Percentiles rank a stretch among this genome's conserved stretches.
phyloP scores from a whole-genome alignment of 1,284 basidiomycete species.

The Volvariella surrecta region DNA sequence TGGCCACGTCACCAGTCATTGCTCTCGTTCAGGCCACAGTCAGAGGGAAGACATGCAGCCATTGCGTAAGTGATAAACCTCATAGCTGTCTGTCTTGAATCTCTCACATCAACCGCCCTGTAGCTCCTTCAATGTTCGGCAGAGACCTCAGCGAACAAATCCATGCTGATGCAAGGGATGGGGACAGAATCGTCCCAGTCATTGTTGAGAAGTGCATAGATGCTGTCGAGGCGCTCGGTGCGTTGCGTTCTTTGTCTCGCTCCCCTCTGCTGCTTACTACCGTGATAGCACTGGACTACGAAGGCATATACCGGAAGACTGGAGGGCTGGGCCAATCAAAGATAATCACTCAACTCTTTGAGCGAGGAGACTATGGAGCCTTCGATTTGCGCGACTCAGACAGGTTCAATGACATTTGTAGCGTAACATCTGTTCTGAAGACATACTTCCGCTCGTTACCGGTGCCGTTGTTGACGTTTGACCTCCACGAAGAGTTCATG shows the following conservation, averaged over 20 bases:
- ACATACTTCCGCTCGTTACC: constrained; percentile 93
- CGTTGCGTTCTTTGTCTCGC: constrained; percentile 18
- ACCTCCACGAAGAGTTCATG: constrained; percentile 88
- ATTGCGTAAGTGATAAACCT: constrained; percentile 37
- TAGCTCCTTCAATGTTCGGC: constrained; percentile 88
- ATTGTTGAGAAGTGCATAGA: constrained; percentile 95
- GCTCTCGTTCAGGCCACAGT: constrained; percentile 35
- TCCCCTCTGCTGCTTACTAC: constrained; percentile 2
- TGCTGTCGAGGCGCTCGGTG: constrained; percentile 83
- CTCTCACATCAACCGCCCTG: constrained; percentile 1
- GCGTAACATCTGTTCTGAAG: constrained; percentile 95
- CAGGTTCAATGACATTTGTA: constrained; percentile 94
- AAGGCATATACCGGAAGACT: constrained; percentile 96
- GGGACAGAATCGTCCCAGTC: constrained; percentile 63
- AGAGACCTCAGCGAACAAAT: constrained; percentile 83
- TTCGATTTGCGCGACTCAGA: constrained; percentile 88
- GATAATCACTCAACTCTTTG: constrained; percentile 91
- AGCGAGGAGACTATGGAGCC: constrained; percentile 79
- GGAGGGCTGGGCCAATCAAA: constrained; percentile 92
- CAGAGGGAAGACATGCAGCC: constrained; percentile 30
- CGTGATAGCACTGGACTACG: constrained; percentile 72
- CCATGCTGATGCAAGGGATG: constrained; percentile 54
- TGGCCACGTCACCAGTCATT: constrained; percentile 47
- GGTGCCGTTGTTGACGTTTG: constrained; percentile 84
- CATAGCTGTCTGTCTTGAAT: constrained; percentile 1